phyloP scores from a whole-genome alignment of 495 filamentous ascomycete species.

The Trichoderma gamsii region DNA sequence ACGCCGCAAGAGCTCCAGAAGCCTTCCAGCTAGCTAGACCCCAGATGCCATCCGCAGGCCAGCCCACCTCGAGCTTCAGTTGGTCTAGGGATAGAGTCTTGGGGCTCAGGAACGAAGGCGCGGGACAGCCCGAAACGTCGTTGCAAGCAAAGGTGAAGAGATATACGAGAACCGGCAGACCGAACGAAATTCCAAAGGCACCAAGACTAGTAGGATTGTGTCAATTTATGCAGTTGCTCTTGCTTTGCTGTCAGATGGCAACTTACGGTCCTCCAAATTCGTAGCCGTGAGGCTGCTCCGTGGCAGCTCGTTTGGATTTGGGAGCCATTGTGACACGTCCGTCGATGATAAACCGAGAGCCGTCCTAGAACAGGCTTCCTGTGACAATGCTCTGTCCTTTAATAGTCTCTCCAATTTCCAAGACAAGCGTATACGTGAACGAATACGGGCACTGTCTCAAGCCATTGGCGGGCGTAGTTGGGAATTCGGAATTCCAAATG shows the following conservation, averaged over 20 bases:
- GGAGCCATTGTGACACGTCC: conserved; percentile 23
- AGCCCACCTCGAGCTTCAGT: conserved; percentile 72
- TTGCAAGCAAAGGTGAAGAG: conserved; percentile 80
- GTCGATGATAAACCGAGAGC: background rate
- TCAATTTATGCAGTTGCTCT: background rate
- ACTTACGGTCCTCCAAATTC: conserved; percentile 88
- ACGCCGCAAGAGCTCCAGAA: conserved; percentile 60
- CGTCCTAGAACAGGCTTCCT: background rate
- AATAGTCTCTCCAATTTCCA: background rate
- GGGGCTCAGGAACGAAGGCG: conserved; percentile 74
- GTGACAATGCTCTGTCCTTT: background rate
- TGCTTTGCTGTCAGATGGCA: conserved; percentile 15
- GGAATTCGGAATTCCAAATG: background rate
- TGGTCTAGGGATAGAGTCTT: conserved; percentile 61
- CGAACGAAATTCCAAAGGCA: conserved; percentile 65
- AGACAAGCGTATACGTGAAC: background rate
- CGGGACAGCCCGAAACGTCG: conserved; percentile 84
- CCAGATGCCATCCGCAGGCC: conserved; percentile 61
- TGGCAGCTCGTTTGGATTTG: conserved; percentile 17
- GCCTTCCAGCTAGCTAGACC: conserved; percentile 59
- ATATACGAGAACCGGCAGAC: conserved; percentile 71
- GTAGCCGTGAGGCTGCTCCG: conserved; percentile 45
- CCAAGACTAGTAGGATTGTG: conserved; percentile 54
- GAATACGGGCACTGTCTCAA: background rate
- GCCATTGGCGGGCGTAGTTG: background rate